Base-by-base conservation (phyloP, 2,329 filamentous ascomycete genomes). In the Hirsutella thompsonii region DNA sequence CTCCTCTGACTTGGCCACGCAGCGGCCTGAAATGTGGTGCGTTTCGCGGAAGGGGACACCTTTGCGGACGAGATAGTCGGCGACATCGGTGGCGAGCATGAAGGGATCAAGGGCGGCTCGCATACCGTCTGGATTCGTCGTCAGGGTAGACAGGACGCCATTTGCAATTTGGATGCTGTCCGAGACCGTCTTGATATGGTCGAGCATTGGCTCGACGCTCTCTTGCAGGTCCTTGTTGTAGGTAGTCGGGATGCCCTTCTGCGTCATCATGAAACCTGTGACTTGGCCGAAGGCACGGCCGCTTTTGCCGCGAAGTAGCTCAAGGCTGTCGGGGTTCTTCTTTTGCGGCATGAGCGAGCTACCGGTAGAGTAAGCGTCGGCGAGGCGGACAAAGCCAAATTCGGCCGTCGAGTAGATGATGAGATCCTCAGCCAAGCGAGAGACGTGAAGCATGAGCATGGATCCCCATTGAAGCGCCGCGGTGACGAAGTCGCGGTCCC, bases 161-260 rank as follows among this genome's bases (percentile, higher is more conserved):
- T 83, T 83, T 21, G 84, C 83, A 51, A 94, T 94, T 59, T 82
- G 78, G 41, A 93, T 72, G 55, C 82, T 87, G 67, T 93, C 83
- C 42, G 72, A 74, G 46, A 92, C 72, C 5, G 85, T 90, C 71
- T 88, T 84, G 61, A 89, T 75, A 57, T 81, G 76, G 60, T 93
- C 85, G 38, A 94, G 74, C 64, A 94, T 77, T n/a, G 83, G 81
- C 68, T 93, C 83, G 46, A 85, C 80, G 44, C 77, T 81, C 64
- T 94, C 87, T 62, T 94, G 86, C n/a, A 93, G 63, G 59, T 94
- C 86, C 64, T 93, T 94, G 69, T 93, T 90, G 69, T 93, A 93
- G 3, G 83, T 87, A 35, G 75, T 83, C 2, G 85, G 83, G 21
- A 92, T 74, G 42, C 82, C 82, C 58, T 74, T 74, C 41, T 66